These are phyloP conservation scores for Tephrocybe sp. DNA, from an alignment of 768 basidiomycete species.

Conservation along the genomic window DNA sequence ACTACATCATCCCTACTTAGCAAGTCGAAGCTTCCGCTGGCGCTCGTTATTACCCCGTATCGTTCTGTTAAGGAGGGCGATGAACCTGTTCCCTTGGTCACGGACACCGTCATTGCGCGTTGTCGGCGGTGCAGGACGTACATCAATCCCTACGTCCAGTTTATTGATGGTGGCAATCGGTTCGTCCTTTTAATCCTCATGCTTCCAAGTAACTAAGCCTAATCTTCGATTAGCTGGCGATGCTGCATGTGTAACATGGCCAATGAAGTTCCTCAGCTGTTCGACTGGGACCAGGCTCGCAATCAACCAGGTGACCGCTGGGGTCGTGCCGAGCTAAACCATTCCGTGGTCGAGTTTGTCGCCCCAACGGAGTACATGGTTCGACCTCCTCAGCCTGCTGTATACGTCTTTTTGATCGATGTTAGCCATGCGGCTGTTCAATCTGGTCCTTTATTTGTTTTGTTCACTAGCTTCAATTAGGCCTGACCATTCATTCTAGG, in stretches of 20 bases:
- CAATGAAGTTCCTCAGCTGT: conserved; percentile 96
- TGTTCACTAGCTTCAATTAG: neutral
- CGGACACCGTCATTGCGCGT: conserved; percentile 93
- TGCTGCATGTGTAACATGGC: conserved; percentile 99
- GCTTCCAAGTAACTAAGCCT: neutral
- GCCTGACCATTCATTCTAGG: conserved; percentile 41
- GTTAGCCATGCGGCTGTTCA: conserved; percentile 91
- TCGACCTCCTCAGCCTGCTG: conserved; percentile 94
- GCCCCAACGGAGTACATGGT: conserved; percentile 99
- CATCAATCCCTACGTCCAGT: conserved; percentile 97
- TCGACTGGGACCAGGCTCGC: conserved; percentile 95
- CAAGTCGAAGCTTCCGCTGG: conserved; percentile 91
- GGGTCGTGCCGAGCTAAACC: conserved; percentile 90
- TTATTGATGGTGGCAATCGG: conserved; percentile 96
- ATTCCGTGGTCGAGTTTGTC: conserved; percentile 93
- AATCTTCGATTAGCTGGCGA: conserved; percentile 68
- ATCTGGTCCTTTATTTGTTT: conserved; percentile 59
- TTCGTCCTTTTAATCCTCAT: conserved; percentile 27
- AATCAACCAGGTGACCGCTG: conserved; percentile 96
- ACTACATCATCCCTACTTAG: conserved; percentile 82
- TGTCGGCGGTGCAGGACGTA: conserved; percentile 95
- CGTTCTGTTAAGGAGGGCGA: conserved; percentile 83
- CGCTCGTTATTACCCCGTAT: conserved; percentile 87
- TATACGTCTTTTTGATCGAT: conserved; percentile 96
- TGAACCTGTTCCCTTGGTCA: conserved; percentile 82